phyloP scores from a whole-genome alignment of 1,284 basidiomycete genomes.

The Anthracocystis walkeri region DNA sequence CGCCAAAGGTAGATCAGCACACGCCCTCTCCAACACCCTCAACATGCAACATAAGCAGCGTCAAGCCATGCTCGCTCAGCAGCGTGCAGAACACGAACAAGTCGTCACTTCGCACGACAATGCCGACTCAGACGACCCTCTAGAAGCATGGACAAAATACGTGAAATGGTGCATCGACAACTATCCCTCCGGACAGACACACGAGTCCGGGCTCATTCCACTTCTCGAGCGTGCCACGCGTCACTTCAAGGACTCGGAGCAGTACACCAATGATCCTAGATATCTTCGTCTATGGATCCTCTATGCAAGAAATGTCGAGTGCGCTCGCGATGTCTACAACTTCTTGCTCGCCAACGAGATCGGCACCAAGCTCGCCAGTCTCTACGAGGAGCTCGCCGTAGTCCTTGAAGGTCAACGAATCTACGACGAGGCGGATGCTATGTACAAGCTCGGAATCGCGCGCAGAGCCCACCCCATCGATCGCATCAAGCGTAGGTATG shows the following conservation, averaged over 20 bases:
- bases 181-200: constrained; percentile 76
- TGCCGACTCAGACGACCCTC: constrained; percentile 57
- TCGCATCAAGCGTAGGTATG: constrained; percentile 83
- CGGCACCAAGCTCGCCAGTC: constrained; percentile 79
- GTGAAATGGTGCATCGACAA: constrained; percentile 78
- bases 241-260: constrained; percentile 81
- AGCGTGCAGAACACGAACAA: constrained; percentile 58
- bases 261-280: constrained; percentile 86
- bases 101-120: constrained; percentile 47
- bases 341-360: constrained; percentile 83
- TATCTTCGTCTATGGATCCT: constrained; percentile 90
- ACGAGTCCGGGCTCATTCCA: constrained; percentile 75
- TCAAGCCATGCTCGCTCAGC: constrained; percentile 49
- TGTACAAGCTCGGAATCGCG: constrained; percentile 86
- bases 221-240: constrained; percentile 81
- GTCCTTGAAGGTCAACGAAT: constrained; percentile 79
- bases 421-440: constrained; percentile 78
- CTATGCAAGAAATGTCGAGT: constrained; percentile 72
- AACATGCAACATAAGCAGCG: constrained; percentile 63
- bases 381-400: constrained; percentile 88
- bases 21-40: constrained; percentile 71
- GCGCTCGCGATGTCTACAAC: constrained; percentile 69
- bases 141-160: constrained; percentile 71
- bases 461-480: constrained; percentile 84
- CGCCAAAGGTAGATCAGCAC: constrained; percentile 73